A percentile compares a stretch with the other conserved stretches of the same genome.
Conservation (phyloP, 1,284 basidiomycete species). For the Tilletia caries region DNA sequence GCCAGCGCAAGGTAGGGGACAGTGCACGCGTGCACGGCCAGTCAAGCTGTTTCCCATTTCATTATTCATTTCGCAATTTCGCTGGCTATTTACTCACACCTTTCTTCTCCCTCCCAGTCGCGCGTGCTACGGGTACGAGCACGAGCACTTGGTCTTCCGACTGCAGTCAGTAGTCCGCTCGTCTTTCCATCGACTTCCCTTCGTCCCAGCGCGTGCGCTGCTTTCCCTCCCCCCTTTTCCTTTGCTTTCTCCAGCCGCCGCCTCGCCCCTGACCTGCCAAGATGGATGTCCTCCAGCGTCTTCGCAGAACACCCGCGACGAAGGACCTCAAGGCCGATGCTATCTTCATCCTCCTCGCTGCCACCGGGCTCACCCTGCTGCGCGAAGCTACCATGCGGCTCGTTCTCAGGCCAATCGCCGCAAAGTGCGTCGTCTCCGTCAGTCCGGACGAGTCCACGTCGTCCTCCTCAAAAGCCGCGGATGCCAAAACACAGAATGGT, state of each 20-base stretch:
- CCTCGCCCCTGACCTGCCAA: background rate
- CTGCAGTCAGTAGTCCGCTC: too few species aligned
- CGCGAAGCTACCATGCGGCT: constrained; percentile 38
- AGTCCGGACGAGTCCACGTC: constrained; percentile 1
- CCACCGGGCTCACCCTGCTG: constrained; percentile 37
- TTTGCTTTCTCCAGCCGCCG: background rate
- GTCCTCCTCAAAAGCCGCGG: background rate
- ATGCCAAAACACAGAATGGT: constrained; percentile 17
- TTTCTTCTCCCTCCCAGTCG: too few species aligned
- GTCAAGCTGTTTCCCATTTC: too few species aligned
- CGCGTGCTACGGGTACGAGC: too few species aligned
- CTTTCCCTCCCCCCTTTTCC: too few species aligned
- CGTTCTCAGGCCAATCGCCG: constrained; percentile 38
- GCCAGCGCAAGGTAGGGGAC: too few species aligned
- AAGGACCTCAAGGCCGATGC: constrained; percentile 27
- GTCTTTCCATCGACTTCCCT: too few species aligned
- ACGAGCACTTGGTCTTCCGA: too few species aligned
- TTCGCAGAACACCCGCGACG: background rate
- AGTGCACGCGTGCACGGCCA: too few species aligned
- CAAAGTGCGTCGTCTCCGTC: constrained; percentile 22
- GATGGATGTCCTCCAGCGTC: constrained; percentile 1
- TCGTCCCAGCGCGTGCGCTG: too few species aligned
- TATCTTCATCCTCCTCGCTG: constrained; percentile 40
- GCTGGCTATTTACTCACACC: too few species aligned
- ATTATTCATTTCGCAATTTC: too few species aligned